Conservation (phyloP, 2,329 filamentous ascomycete species). For the Fusarium poae region DNA sequence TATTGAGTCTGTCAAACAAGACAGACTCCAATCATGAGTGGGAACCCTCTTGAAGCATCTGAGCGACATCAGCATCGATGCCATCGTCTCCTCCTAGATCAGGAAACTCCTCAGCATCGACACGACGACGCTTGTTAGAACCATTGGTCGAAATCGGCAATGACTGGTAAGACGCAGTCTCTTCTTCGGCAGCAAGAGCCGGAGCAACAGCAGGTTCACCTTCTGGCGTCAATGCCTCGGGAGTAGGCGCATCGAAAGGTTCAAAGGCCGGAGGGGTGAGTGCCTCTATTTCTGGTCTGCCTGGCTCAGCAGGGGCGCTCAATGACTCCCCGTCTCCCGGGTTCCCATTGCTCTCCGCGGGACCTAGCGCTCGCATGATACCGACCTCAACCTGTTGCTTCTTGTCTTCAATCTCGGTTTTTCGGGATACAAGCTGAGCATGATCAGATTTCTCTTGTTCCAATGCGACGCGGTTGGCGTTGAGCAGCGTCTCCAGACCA, state of each 20-base stretch:
- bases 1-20: conserved; percentile 1
- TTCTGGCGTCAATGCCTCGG: conserved; percentile 38
- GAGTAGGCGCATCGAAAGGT: conserved; percentile 38
- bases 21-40: conserved; percentile 25
- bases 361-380: conserved; percentile 86
- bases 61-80: conserved; percentile 69
- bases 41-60: conserved; percentile 59
- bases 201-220: conserved; percentile 43
- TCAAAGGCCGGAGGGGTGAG: conserved; percentile 77
- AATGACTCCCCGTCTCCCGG: conserved; percentile 61
- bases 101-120: conserved; percentile 66
- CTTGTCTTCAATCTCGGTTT: conserved; percentile 79
- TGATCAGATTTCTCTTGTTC: conserved; percentile 76
- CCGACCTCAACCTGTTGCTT: conserved; percentile 91
- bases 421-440: conserved; percentile 74
- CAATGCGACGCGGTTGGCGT: conserved; percentile 77
- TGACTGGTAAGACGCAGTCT: conserved; percentile 63
- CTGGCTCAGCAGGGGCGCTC: conserved; percentile 68
- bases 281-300: conserved; percentile 85
- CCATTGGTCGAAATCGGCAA: conserved; percentile 65
- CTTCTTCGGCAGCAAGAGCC: conserved; percentile 52
- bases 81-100: conserved; percentile 67
- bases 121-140: conserved; percentile 68
- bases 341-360: conserved; percentile 66
- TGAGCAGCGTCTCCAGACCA: conserved; percentile 85